A percentile compares a stretch with the other conserved stretches of the same genome.
phyloP scores from a whole-genome alignment of 2,329 filamentous ascomycete species.

The Fusarium marasasianum region DNA sequence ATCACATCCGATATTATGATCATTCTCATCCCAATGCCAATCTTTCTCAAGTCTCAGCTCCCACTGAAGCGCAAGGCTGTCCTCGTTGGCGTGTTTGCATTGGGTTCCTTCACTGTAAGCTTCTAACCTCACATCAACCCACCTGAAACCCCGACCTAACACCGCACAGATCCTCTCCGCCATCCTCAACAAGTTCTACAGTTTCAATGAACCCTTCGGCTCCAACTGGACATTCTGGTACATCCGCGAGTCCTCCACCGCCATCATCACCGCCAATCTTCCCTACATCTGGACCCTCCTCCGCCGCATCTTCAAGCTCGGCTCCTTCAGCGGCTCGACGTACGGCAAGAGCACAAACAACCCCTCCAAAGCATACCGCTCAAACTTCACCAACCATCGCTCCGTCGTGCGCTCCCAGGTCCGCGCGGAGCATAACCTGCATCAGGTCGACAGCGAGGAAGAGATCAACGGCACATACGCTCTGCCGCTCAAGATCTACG shows the following conservation, averaged over 20 bases:
- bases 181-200: conserved; percentile 57
- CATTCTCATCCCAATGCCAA: conserved; percentile 64
- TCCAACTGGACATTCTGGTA: conserved; percentile 55
- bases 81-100: conserved; percentile 56
- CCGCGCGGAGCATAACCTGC: conserved; percentile 38
- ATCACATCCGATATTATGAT: conserved; percentile 69
- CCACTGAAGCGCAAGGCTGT: conserved; percentile 62
- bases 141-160: conserved; percentile 1
- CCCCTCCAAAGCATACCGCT: conserved; percentile 40
- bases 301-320: conserved; percentile 49
- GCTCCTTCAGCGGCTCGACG: conserved; percentile 47
- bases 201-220: conserved; percentile 51
- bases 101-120: conserved; percentile 59
- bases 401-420: conserved; percentile 37
- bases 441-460: conserved; percentile 50
- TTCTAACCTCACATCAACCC: too few relatives aligned
- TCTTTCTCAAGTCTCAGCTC: conserved; percentile 61
- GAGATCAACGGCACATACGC: conserved; percentile 46
- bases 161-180: conserved; percentile 57
- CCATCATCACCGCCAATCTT: conserved; percentile 54
- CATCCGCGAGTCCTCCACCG: conserved; percentile 55
- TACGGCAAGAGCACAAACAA: conserved; percentile 41
- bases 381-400: conserved; percentile 41
- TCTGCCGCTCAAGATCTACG: conserved; percentile 51
- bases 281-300: conserved; percentile 54